Evolutionary conservation across 768 basidiomycete species (phyloP), one percentile per base, ranked within the genome.

Genomic region (Boletellus emodensis): DNA sequence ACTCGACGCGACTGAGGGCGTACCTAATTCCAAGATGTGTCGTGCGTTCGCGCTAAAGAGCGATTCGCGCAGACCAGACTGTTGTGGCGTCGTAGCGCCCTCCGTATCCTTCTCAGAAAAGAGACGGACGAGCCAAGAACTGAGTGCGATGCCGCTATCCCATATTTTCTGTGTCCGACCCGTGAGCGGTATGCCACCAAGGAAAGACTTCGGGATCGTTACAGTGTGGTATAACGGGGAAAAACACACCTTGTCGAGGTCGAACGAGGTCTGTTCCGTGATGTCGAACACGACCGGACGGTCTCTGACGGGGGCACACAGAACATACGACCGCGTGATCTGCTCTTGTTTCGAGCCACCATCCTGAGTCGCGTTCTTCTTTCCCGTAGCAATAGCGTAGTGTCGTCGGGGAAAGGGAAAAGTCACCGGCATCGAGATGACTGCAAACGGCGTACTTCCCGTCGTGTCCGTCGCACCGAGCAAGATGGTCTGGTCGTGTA

Each of bases 81-180:
- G 51, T 2, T n/a, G 20, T 22, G 22, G 4, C 6, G 1, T 1
- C 14, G 53, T 49, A 5, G 37, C 37, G 1, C 14, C 28, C 34
- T 32, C 53, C 14, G 43, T 22, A 0, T 38, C 12, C 5, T 40
- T 52, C 41, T 49, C 47, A 12, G 46, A 46, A 71, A 63, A 55
- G 52, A 74, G 67, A 26, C 51, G 63, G 1, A 79, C 72, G 4
- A 95, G 71, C 89, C 89, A 94, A 3, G 90, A 80, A 50, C 87
- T 84, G 17, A 94, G 70, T 6, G 89, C 92, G 41, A 95, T 76
- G 2, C 94, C 94, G 38, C 92, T 94, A 64, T 95, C 93, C 94
- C 94, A 96, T 47, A 95, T 79, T 91, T 95, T 95, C 94, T 95
- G 71, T 24, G 34, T 20, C 48, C 12, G 24, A 7, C 3, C 17